Conservation (phyloP, 257 asterid species). For the Leptodermis oblonga region DNA sequence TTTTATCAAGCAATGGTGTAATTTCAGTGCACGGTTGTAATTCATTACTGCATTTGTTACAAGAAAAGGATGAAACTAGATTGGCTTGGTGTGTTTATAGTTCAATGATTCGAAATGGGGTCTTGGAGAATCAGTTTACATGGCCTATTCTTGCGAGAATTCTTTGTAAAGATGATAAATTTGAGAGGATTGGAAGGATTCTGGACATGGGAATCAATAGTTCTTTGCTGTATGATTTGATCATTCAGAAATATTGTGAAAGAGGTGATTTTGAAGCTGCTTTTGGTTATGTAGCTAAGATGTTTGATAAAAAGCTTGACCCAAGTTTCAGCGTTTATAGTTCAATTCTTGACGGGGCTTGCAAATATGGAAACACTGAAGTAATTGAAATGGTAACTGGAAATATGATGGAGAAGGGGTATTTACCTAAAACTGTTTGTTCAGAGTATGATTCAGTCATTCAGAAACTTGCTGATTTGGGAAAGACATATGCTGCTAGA, state of each 20-base stretch:
- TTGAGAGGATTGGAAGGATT: constrained; percentile 44
- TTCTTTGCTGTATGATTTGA: constrained; percentile 36
- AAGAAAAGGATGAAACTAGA: constrained; percentile 40
- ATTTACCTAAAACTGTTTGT: constrained; percentile 17
- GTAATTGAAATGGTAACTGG: constrained; percentile 37
- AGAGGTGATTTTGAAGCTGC: constrained; percentile 66
- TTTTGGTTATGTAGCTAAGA: constrained; percentile 36
- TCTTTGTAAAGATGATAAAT: constrained; percentile 49
- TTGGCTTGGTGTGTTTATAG: constrained; percentile 65
- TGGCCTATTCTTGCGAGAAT: constrained; percentile 49
- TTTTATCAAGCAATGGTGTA: constrained; percentile 26
- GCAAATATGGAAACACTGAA: constrained; percentile 35
- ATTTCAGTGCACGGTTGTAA: constrained; percentile 39
- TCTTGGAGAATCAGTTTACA: constrained; percentile 41
- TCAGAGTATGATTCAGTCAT: constrained; percentile 41
- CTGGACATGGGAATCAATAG: constrained; percentile 42
- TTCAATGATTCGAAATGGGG: constrained; percentile 50
- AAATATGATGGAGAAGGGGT: constrained; percentile 45
- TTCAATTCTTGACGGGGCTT: constrained; percentile 75
- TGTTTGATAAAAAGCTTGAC: constrained; percentile 33
- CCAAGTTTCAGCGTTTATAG: constrained; percentile 50
- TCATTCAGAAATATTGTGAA: constrained; percentile 51
- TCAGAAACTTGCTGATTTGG: constrained; percentile 45
- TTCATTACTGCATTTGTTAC: constrained; percentile 44
- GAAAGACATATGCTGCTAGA: constrained; percentile 51